Percentiles rank a stretch among this genome's conserved stretches.
Conservation (phyloP, 2,329 filamentous ascomycete genomes). For the Coniosporium tulheliwenetii region DNA sequence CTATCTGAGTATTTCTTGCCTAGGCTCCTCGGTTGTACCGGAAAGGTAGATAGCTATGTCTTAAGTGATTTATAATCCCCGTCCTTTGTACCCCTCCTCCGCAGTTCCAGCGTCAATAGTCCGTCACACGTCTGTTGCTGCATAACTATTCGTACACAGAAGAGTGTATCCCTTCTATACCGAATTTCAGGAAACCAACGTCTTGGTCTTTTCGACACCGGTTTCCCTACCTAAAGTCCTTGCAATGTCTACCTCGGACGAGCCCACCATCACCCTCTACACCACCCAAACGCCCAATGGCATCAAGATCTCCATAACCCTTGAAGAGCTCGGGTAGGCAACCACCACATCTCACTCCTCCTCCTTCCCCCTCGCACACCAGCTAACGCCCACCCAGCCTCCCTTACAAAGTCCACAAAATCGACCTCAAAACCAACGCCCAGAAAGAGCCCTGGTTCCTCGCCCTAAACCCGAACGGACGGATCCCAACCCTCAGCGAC, state of each 20-base stretch:
- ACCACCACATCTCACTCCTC: neutral
- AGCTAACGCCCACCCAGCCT: constrained; percentile 21
- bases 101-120: too few relatives aligned
- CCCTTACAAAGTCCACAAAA: constrained; percentile 59
- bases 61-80: too few relatives aligned
- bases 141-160: too few relatives aligned
- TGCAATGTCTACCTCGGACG: constrained; percentile 8
- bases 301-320: constrained; percentile 72
- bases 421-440: constrained; percentile 58
- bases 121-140: too few relatives aligned
- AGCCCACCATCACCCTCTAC: constrained; percentile 62
- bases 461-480: constrained; percentile 82
- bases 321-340: constrained; percentile 59
- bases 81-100: too few relatives aligned
- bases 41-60: too few relatives aligned
- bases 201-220: too few relatives aligned
- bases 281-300: constrained; percentile 76
- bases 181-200: too few relatives aligned
- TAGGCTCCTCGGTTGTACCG: too few relatives aligned
- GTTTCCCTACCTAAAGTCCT: too few relatives aligned
- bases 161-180: too few relatives aligned
- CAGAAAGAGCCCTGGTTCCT: constrained; percentile 83
- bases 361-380: neutral
- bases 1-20: too few relatives aligned
- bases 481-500: constrained; percentile 78